These are phyloP conservation scores for Eutrema heterophyllum DNA, from an alignment of 345 rosid genomes.

Conservation along the genomic window DNA sequence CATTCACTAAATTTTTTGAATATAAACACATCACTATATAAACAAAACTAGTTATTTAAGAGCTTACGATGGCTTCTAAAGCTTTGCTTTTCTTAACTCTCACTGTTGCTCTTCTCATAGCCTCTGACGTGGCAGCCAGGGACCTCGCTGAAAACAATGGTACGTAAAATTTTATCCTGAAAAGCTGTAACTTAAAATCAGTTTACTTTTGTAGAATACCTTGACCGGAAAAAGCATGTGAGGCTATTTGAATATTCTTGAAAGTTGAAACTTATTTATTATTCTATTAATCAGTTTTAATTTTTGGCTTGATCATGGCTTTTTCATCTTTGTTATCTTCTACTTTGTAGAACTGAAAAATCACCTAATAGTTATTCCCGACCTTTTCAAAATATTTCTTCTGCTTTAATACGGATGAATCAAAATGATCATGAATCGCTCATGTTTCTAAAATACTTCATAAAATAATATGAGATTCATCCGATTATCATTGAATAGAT, in stretches of 20 bases:
- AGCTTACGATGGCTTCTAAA: conserved; percentile 9
- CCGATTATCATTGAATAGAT: neutral
- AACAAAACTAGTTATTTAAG: neutral
- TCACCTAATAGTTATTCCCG: neutral
- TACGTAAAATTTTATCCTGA: neutral
- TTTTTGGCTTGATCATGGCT: neutral
- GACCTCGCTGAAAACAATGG: conserved; percentile 4
- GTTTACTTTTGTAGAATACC: no score
- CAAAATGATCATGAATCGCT: neutral
- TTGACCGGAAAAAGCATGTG: neutral
- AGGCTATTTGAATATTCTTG: neutral
- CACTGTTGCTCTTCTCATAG: conserved; percentile 6
- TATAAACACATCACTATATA: neutral
- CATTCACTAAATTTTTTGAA: neutral
- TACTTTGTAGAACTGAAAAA: neutral
- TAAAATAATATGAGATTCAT: neutral
- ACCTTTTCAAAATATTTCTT: neutral
- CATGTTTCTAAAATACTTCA: neutral
- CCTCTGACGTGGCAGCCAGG: conserved; percentile 24
- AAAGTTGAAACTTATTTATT: neutral
- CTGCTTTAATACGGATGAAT: neutral
- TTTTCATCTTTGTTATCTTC: neutral
- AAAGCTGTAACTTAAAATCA: neutral
- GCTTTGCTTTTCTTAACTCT: conserved; percentile 19
- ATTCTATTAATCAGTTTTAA: neutral